A percentile compares a stretch with the other conserved stretches of the same genome.
phyloP scores from a whole-genome alignment of 2,329 filamentous ascomycete genomes.

The Scedosporium boydii region DNA sequence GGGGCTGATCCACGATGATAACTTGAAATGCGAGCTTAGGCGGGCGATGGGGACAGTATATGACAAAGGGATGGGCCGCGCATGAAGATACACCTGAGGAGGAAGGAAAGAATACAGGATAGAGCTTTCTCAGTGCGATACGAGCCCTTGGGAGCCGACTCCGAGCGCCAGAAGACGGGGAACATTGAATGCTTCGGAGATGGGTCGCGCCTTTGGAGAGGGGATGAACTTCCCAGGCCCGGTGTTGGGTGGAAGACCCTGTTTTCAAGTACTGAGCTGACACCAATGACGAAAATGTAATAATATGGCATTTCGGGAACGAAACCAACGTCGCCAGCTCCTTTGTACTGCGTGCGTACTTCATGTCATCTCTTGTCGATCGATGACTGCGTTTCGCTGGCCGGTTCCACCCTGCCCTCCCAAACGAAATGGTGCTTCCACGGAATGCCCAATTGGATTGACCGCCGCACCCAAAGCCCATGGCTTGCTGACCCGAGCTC shows the following conservation, averaged over 20 bases:
- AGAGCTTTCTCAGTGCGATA: not conserved
- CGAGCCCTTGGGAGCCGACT: not conserved
- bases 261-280: not conserved
- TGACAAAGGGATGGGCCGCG: not conserved
- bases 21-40: not conserved
- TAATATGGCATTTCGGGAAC: not conserved
- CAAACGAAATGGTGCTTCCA: no score
- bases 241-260: not conserved
- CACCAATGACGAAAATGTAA: not conserved
- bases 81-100: not conserved
- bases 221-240: not conserved
- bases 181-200: not conserved
- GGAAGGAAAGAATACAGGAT: not conserved
- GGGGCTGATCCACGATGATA: not conserved
- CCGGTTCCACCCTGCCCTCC: no score
- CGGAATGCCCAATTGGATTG: no score
- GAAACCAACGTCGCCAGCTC: no score
- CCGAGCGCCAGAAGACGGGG: not conserved
- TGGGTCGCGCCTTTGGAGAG: not conserved
- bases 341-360: not conserved
- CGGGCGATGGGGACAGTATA: not conserved
- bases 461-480: no score
- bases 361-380: not conserved
- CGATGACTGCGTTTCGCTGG: no score
- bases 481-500: no score